Conservation (phyloP, 768 basidiomycete genomes). For the Ramaria sp. region DNA sequence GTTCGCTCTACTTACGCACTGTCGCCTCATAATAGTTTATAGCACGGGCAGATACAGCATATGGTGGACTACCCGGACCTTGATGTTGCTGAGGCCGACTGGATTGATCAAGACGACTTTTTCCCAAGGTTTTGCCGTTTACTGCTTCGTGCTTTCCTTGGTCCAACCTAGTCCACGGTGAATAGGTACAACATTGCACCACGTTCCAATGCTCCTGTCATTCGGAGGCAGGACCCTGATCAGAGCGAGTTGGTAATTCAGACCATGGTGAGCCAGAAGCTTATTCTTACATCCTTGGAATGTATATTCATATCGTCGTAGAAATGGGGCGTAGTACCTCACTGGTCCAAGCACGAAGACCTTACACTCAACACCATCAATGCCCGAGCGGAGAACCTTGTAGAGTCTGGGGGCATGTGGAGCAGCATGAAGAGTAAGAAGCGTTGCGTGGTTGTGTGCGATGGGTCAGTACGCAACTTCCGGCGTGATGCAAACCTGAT, state of each 20-base stretch:
- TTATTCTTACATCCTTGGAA: not conserved
- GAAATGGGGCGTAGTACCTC: slow-evolving; percentile 77
- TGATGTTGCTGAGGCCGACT: slow-evolving; percentile 36
- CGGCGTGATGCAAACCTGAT: not conserved
- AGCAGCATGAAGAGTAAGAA: slow-evolving; percentile 67
- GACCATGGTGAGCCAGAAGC: slow-evolving; percentile 59
- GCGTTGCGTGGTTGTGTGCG: slow-evolving; percentile 75
- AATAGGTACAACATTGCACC: slow-evolving; percentile 76
- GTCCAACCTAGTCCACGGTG: slow-evolving; percentile 19
- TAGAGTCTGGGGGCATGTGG: slow-evolving; percentile 79
- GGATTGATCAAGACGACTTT: slow-evolving; percentile 51
- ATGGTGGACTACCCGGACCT: slow-evolving; percentile 30
- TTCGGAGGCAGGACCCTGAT: slow-evolving; percentile 34
- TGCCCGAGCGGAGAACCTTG: slow-evolving; percentile 74
- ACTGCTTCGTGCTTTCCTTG: not conserved
- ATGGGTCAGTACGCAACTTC: slow-evolving; percentile 41
- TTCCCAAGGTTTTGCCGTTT: slow-evolving; percentile 23
- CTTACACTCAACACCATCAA: slow-evolving; percentile 77
- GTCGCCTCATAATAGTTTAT: not conserved
- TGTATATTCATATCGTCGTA: not conserved
- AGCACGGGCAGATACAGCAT: slow-evolving; percentile 16
- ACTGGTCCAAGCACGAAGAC: slow-evolving; percentile 73
- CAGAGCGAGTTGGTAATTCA: slow-evolving; percentile 45
- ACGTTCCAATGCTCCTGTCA: slow-evolving; percentile 64
- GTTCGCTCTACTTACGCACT: not conserved